Base-by-base conservation (phyloP, 352 stramenopile species). In the Phytophthora foliorum region DNA sequence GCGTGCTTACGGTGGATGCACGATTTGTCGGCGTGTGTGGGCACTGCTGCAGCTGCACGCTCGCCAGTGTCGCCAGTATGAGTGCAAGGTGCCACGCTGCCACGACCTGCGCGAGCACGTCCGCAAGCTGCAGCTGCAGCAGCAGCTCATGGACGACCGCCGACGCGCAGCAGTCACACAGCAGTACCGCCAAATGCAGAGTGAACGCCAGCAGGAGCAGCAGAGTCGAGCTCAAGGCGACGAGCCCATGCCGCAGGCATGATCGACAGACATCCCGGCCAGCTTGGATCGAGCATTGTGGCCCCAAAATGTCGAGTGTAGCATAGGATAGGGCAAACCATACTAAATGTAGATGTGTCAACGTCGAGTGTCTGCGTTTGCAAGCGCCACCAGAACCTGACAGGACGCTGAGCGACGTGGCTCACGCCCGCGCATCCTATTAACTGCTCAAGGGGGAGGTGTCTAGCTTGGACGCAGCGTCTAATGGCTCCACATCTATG, bases 81-180 rank as follows among this genome's bases (percentile, higher is more conserved):
- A 97, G 60, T 99, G 97, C 80, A 93, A 94, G 59, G 97, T 99
- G 62, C 97, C 97, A 36, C 97, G 97, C 48, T 99, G 97, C 72
- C 92, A 98, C 77, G 96, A 98, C 45, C 90, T 99, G 58, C 86
- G 96, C 32, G 94, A 99, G 80, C 87, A 98, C 57, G 94, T 98
- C 46, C 88, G 97, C 57, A 97, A 98, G 77, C 78, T 99, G 49
- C 93, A 97, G 69, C 80, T 98, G 62, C 97, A 99, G 84, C 97
- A 99, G 83, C 94, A 98, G 79, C 92, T 98, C 53, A 99, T 99
- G 94, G 97, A 99, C 76, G 97, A 99, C 74, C 90, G 97, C 9
- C 93, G 97, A 52, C 91, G 97, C 41, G 87, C 87, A 16, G 89
- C 89, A 14, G 89, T 96, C 19, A 96, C 89, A 19, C 85, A 96